A percentile compares a stretch with the other conserved stretches of the same genome.
Conservation (phyloP, 1,139 yeast genomes). For the Kodamaea suecica region DNA sequence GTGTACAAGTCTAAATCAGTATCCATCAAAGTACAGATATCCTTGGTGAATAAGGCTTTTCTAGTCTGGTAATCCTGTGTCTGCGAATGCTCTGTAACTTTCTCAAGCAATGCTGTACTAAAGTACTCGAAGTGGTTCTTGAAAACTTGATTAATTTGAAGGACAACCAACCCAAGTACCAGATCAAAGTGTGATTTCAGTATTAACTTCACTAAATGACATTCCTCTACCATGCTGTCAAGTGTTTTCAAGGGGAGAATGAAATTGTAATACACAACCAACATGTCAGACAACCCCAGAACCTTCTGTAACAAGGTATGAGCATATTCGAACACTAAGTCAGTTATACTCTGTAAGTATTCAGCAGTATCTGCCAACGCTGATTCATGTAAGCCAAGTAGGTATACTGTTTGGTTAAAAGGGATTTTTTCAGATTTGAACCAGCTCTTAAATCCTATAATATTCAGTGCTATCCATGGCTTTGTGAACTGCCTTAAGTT, state of each 20-base stretch:
- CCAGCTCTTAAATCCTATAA: constrained; percentile 34
- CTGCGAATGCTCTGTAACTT: constrained; percentile 1
- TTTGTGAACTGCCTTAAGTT: constrained; percentile 19
- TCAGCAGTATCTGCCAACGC: constrained; percentile 7
- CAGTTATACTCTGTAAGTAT: constrained; percentile 4
- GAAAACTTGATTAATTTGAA: constrained; percentile 7
- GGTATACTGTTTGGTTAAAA: constrained; percentile 12
- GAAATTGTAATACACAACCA: constrained; percentile 23
- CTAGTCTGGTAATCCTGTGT: background rate
- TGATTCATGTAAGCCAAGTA: constrained; percentile 7
- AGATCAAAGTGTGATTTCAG: constrained; percentile 3
- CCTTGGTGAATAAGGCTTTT: constrained; percentile 18
- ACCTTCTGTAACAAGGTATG: constrained; percentile 3
- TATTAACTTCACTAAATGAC: constrained; percentile 7
- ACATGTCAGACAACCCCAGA: constrained; percentile 10
- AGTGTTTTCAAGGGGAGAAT: constrained; percentile 22
- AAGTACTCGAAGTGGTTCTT: constrained; percentile 8
- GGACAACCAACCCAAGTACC: constrained; percentile 5
- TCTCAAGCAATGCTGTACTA: background rate
- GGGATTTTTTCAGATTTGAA: constrained; percentile 17
- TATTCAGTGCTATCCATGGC: constrained; percentile 28
- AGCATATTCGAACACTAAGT: constrained; percentile 12
- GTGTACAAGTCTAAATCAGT: constrained; percentile 25
- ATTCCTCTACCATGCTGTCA: constrained; percentile 14
- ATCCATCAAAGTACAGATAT: constrained; percentile 26